Base-by-base conservation (phyloP, 306 rosid species). In the Parietaria judaica region DNA sequence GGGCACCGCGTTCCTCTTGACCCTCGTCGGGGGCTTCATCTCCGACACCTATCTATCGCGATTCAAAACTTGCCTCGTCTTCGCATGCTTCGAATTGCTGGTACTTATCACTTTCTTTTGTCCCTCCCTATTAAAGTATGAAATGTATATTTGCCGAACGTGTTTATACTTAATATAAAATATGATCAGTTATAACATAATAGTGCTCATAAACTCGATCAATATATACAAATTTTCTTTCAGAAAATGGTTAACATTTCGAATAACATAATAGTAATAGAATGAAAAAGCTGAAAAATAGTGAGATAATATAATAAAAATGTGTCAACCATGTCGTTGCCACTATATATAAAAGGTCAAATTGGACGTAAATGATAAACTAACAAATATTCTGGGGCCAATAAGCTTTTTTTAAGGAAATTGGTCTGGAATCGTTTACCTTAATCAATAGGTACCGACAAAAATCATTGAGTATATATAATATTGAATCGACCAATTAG, bases 21-120 rank as follows among this genome's bases (percentile, higher is more conserved):
- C 95, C 39, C 82, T 90, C 0, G 43, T 90, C n/a, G 94, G 89
- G 0, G 97, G 94, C 7, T 77, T 84, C 61, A 73, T 90, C 63
- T 60, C 75, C 36, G 97, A 90, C 35, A 84, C 97, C 23, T 90
- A 79, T 65, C 59, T 87, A 17, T 77, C 94, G 12, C 83, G 97
- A 76, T 90, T 86, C 76, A 84, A 75, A 68, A 80, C 89, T 6
- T 81, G 85, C 64, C 74, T 80, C 58, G 54, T 89, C 65, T 86
- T 82, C 57, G 79, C 56, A 5, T 63, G 48, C 78, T 45, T 86
- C 45, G 95, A 89, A 67, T 34, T 89, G 61, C 13, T 78, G 83
- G 96, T 86, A 71, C 48, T 78, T 69, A 7, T 44, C 7, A 39
- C 44, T 39, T 39, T 39, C 44, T 3, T 39, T 39, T 39, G 44